Conservation (phyloP, 2,329 filamentous ascomycete genomes). For the Verticillium nonalfalfae region DNA sequence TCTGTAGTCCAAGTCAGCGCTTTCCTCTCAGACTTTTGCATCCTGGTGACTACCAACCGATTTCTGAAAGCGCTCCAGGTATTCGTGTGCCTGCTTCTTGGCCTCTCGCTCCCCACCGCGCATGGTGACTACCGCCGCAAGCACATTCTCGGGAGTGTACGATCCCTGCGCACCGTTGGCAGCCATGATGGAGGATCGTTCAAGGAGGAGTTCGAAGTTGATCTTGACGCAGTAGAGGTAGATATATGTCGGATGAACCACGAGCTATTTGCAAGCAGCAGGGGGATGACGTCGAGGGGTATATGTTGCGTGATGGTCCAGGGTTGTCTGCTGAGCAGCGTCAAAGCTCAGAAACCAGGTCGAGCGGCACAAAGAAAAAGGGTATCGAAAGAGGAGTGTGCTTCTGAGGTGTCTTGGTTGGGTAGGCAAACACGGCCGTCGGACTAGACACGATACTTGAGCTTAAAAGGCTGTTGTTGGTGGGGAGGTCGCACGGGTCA, state of each 20-base stretch:
- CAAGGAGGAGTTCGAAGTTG: neutral
- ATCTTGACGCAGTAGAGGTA: neutral
- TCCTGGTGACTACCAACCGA: slow-evolving; percentile 50
- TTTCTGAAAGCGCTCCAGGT: slow-evolving; percentile 93
- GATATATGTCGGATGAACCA: neutral
- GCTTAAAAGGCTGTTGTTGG: neutral
- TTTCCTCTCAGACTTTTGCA: neutral
- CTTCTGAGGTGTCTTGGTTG: neutral
- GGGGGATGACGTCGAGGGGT: neutral
- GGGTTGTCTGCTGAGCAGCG: neutral
- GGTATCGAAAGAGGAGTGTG: neutral
- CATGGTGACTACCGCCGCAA: slow-evolving; percentile 89
- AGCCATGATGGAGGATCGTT: slow-evolving; percentile 52
- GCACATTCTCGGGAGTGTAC: slow-evolving; percentile 69
- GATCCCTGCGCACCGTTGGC: slow-evolving; percentile 57
- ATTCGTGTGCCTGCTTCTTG: slow-evolving; percentile 88
- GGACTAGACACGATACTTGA: neutral
- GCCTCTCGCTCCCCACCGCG: slow-evolving; percentile 73
- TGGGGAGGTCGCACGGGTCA: neutral
- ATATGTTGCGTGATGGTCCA: neutral
- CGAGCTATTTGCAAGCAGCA: neutral
- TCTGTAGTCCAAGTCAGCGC: slow-evolving; percentile 39
- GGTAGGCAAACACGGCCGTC: neutral
- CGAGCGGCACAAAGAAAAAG: neutral
- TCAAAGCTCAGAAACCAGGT: neutral